Evolutionary conservation across 1,284 basidiomycete species (phyloP), one percentile per base, ranked within the genome.

Genomic region (Austropuccinia psidii): DNA sequence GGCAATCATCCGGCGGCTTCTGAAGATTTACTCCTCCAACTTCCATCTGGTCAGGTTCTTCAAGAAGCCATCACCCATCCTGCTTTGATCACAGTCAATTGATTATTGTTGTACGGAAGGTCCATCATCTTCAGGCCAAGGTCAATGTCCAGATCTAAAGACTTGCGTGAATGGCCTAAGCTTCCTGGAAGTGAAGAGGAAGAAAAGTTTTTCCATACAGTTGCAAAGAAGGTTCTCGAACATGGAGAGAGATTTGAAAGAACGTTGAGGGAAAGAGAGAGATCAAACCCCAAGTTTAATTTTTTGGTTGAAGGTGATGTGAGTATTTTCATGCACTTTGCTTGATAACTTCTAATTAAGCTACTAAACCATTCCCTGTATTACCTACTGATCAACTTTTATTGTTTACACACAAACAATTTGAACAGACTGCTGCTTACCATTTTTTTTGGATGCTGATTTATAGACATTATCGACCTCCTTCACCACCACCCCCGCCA

Each of bases 191-290:
- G 89, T 87, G n/a, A 78, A 31, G 24, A 89, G 87, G 19, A 77
- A 21, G 88, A 90, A 75, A 85, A 86, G 24, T 92, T 95, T 77
- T 87, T 97, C 74, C 85, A 87, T 50, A 89, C 89, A 4, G 91
- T 97, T 5, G 93, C 91, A 27, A 85, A 85, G 4, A 89, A 92
- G 79, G 87, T 96, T 4, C 87, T 87, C 75, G 88, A 89, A 0
- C 90, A 94, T 78, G 94, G 90, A 13, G 81, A 83, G 6, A 85
- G 85, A 72, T 95, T 92, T 76, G 91, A 93, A 78, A 85, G 87
- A 45, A 85, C 85, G 50, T 82, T 98, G 74, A 84, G 85, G 74
- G 88, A 90, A 73, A 85, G 88, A 74, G 93, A 97, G 81, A 85
- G 83, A 76, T 84, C 85, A 60, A 97, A 96, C 79, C 84, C 88